A percentile compares a stretch with the other conserved stretches of the same genome.
Conservation (phyloP, 73 alveolate species). For the Tetrahymena borealis region DNA sequence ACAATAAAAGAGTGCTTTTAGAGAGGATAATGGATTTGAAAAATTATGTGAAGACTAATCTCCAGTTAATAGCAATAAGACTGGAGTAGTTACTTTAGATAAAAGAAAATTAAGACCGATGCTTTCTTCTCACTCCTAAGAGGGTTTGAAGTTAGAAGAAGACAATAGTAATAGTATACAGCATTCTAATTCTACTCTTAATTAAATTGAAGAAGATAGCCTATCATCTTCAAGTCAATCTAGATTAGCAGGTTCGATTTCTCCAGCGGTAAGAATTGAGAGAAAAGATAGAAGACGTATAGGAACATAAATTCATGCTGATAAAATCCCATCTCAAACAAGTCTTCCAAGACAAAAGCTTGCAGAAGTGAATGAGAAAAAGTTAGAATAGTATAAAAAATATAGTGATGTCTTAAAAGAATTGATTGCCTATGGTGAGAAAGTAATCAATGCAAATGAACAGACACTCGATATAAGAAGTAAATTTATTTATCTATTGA, state of each 20-base stretch:
- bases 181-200: not conserved
- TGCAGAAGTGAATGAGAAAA: not conserved
- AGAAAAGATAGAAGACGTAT: not conserved
- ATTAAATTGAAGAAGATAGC: not conserved
- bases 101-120: not conserved
- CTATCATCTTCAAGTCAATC: not conserved
- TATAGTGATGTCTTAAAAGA: not conserved
- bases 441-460: not conserved
- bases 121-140: not conserved
- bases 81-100: not conserved
- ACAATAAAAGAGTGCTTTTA: not conserved
- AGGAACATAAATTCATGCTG: not conserved
- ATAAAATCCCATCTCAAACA: not conserved
- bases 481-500: not conserved
- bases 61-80: not conserved
- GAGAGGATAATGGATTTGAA: not conserved
- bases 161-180: not conserved
- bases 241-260: not conserved
- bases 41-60: not conserved
- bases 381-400: not conserved
- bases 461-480: not conserved
- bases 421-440: not conserved
- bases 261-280: not conserved
- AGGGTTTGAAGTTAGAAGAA: not conserved
- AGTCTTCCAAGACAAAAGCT: not conserved